Evolutionary conservation across 192 early-diverging fungal genomes (phyloP), one percentile per base, ranked within the genome.

Genomic region (Entomortierella chlamydospora): DNA sequence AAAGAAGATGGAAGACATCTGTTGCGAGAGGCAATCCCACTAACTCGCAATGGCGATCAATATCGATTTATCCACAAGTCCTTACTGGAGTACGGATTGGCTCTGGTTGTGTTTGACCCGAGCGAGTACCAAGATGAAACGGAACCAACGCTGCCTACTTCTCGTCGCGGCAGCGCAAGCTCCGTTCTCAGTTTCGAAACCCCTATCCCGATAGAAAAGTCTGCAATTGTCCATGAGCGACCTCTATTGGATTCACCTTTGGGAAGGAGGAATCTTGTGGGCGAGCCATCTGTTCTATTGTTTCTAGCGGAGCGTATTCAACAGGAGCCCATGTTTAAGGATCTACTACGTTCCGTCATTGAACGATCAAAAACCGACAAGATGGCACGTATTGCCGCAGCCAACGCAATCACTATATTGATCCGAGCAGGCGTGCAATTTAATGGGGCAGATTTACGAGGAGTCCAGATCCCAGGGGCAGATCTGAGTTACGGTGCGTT

Each of bases 401-500:
- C 64, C 13, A 67, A 67, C 23, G 64, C 64, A 22, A 67, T 67
- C 41, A 67, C 64, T 31, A 45, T 67, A 20, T 57, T 67, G 64
- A 23, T 67, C 12, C 13, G 42, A 43, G 64, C 64, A 29, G 54
- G 39, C 22, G 8, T 64, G 2, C 8, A 0, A 13, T 64, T 64
- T 30, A 9, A 10, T 10, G 31, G n/a, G 0, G 15, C 20, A 52
- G 61, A 64, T 34, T 34, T 64, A 1, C 2, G 33, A 34, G 61
- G 61, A 17, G 23, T 64, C 8, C 45, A 52, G 31, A 34, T 64
- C 22, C 61, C 61, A 9, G 49, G 50, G 10, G 45, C 61, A 2
- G 61, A 64, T 52, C 20, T 64, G 0, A 64, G 61, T 23, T 4
- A 2, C n/a, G 61, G 61, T 0, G 15, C 34, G 25, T 64, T 64